A percentile compares a stretch with the other conserved stretches of the same genome.
These are phyloP conservation scores for Trichoderma semiorbis DNA, from an alignment of 2,329 filamentous ascomycete genomes.

Conservation along the genomic window DNA sequence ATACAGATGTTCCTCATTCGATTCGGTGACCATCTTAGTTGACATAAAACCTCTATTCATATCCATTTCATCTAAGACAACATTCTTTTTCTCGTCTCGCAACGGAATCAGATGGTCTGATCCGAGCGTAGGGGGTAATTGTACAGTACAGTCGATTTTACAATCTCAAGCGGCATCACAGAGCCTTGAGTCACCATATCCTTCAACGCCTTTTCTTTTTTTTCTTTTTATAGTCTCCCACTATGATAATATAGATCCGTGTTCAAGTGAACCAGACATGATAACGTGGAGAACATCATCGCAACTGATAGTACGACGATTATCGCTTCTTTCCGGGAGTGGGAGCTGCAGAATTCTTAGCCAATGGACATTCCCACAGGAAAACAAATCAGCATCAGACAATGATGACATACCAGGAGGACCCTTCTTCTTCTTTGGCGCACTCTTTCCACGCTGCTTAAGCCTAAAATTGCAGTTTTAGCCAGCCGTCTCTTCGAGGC, in stretches of 20 bases:
- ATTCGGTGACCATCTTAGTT: background rate
- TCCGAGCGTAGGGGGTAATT: background rate
- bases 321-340: constrained; percentile 32
- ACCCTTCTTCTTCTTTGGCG: constrained; percentile 81
- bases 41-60: background rate
- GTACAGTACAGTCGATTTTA: constrained; percentile 9
- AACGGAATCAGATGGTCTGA: background rate
- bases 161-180: background rate
- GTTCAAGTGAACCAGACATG: background rate
- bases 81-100: background rate
- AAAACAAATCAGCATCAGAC: background rate
- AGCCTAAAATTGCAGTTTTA: constrained; percentile 47
- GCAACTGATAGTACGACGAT: background rate
- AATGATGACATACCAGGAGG: constrained; percentile 34
- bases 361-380: background rate
- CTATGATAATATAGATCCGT: background rate
- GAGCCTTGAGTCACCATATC: background rate
- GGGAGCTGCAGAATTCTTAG: constrained; percentile 25
- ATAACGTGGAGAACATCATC: background rate
- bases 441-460: constrained; percentile 78
- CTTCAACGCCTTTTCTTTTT: background rate
- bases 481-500: constrained; percentile 18
- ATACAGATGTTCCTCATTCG: background rate
- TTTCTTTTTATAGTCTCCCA: background rate
- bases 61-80: background rate